Base-by-base conservation (phyloP, 495 filamentous ascomycete genomes). In the Aspergillus sparsus region DNA sequence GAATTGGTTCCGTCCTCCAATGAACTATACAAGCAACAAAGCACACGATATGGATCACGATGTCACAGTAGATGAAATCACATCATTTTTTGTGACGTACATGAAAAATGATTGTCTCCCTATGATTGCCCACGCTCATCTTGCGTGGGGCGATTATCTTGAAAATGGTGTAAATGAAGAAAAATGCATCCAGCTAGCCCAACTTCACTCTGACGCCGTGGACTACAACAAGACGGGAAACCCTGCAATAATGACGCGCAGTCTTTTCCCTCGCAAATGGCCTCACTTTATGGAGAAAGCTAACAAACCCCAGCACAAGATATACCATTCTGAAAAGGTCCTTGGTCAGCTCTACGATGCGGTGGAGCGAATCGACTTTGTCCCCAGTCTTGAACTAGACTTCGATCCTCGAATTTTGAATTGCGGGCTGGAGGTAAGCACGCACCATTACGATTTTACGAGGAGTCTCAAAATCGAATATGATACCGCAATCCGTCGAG, bases 271-370 rank as follows among this genome's bases (percentile, higher is more conserved):
- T 0, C 72, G 57, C 2, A 72, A 69, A 49, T 97, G 85, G 80
- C 94, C 94, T 0, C 94, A 98, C 67, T 98, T 95, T 65, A 96
- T 97, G 89, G 89, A 95, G 60, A 93, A 89, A 64, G 77, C 74
- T 11, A 50, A 77, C 58, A 76, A 75, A 45, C 62, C 71, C 2
- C 71, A 80, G 18, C 75, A 82, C 2, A 74, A 74, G 45, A 78
- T 78, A 0, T 94, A 95, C 61, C 73, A 71, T 3, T 98, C 95
- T 0, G 67, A 57, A 0, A 90, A 83, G 49, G 83, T 95, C 13
- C 81, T 99, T 1, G 94, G 94, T 2, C 80, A 88, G 54, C 82
- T 99, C 3, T 99, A 93, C 55, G 90, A 97, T 66, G 74, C 76
- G 46, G 85, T 90, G 15, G 74, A 85, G 58, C 77, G 77, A 3